Base-by-base conservation (phyloP, 2,329 filamentous ascomycete species). In the Coleophoma cylindrospora region DNA sequence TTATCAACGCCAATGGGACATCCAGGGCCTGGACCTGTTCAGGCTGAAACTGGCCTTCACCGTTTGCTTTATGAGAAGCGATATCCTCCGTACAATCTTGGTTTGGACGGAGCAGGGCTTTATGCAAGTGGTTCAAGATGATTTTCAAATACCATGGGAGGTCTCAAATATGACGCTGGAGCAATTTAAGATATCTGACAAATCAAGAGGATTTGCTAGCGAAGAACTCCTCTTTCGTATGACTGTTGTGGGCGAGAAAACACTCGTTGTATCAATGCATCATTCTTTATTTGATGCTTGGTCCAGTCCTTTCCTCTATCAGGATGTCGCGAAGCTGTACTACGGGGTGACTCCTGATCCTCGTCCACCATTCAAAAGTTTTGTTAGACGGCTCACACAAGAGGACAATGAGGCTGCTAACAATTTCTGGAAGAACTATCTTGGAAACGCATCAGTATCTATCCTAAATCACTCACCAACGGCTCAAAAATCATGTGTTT, bases 1-100 rank as follows among this genome's bases (percentile, higher is more conserved):
- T 21, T 61, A 62, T 2, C 61, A 48, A 38, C 36, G 14, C 14
- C 14, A n/a, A n/a, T 38, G 36, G 36, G 36, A 38, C 12, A 17
- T 38, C 7, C 14, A 38, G 4, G 14, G 17, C 17, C 12, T 38
- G 14, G 36, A 38, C 36, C 36, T 38, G 12, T 17, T 38, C 17
- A 14, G 36, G 4, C 11, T 38, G 14, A 38, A 38, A 38, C 36
- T 38, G 17, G 36, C 36, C 9, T 38, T 38, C 17, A 38, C 14
- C 14, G 36, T 38, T 14, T 14, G 14, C 4, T n/a, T 14, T 38
- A n/a, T 38, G 36, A 14, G 36, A 38, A 38, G 36, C 17, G 36
- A 38, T 17, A 38, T 38, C 36, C 36, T 38, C 17, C 14, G 17
- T n/a, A 38, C 36, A 38, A 38, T 17, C 11, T 13, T 38, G 6